Evolutionary conservation across 1,284 basidiomycete species (phyloP).

Genomic region (Garcileccinum viscosum): DNA sequence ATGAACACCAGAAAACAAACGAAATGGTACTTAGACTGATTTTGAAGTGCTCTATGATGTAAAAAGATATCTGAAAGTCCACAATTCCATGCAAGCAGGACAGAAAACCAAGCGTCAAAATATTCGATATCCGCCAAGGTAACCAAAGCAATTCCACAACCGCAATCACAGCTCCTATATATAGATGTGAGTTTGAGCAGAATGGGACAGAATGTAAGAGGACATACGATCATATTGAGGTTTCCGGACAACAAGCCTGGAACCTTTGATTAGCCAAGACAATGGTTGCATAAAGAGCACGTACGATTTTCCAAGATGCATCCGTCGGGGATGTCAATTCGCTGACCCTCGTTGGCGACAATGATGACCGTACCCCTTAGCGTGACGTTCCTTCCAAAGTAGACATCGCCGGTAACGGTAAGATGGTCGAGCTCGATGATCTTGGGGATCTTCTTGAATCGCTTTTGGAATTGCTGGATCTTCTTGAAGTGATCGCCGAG

Average conservation of each 20-base stretch:
- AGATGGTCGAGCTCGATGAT: slow-evolving; percentile 95
- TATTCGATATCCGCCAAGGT: slow-evolving; percentile 8
- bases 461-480: slow-evolving; percentile 96
- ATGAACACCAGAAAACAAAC: slow-evolving; percentile 11
- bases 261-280: slow-evolving; percentile 13
- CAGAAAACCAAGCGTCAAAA: slow-evolving; percentile 12
- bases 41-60: slow-evolving; percentile 22
- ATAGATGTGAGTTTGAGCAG: slow-evolving; percentile 4
- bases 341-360: slow-evolving; percentile 91
- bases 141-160: neutral
- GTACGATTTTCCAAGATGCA: slow-evolving; percentile 91
- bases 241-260: slow-evolving; percentile 69
- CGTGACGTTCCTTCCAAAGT: slow-evolving; percentile 93
- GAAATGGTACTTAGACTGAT: neutral
- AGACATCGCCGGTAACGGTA: slow-evolving; percentile 95
- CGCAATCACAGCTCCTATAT: slow-evolving; percentile 38
- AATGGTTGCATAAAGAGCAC: slow-evolving; percentile 28
- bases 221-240: slow-evolving; percentile 71
- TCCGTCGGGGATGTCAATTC: slow-evolving; percentile 95
- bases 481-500: slow-evolving; percentile 93
- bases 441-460: slow-evolving; percentile 96
- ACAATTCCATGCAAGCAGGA: neutral
- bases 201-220: neutral
- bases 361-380: slow-evolving; percentile 88
- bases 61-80: neutral